A percentile compares a stretch with the other conserved stretches of the same genome.
Evolutionary conservation across 1,139 yeast genomes (phyloP).

Genomic region (Geotrichum carabidarum): DNA sequence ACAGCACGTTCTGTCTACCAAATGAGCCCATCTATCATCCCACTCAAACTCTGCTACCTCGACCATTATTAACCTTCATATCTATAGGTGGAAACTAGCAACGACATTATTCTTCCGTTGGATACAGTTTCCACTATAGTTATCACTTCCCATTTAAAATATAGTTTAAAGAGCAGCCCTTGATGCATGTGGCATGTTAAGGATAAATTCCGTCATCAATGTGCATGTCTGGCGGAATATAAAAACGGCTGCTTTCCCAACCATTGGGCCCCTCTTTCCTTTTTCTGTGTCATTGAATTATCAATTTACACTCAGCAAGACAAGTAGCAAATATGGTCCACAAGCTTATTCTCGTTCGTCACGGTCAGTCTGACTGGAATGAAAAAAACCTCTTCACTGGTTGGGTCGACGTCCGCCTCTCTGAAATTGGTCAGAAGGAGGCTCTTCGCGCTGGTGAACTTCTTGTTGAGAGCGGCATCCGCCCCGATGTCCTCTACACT

Average conservation of each 20-base stretch:
- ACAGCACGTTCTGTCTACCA: too few relatives aligned
- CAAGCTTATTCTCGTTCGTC: slow-evolving; percentile 50
- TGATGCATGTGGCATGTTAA: too few relatives aligned
- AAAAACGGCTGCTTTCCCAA: slow-evolving; percentile 5
- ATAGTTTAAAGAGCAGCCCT: too few relatives aligned
- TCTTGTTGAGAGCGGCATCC: slow-evolving; percentile 77
- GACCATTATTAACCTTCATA: too few relatives aligned
- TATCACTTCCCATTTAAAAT: too few relatives aligned
- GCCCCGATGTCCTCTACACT: slow-evolving; percentile 86
- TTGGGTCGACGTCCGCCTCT: slow-evolving; percentile 93
- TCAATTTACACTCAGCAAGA: too few relatives aligned
- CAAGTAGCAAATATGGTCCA: slow-evolving; percentile 24
- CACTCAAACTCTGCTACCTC: too few relatives aligned
- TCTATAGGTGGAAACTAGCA: too few relatives aligned
- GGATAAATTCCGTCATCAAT: too few relatives aligned
- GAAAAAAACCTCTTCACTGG: slow-evolving; percentile 98
- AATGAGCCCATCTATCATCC: too few relatives aligned
- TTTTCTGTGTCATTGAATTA: background rate
- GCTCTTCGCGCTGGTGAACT: slow-evolving; percentile 93
- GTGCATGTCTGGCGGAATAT: background rate
- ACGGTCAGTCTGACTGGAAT: slow-evolving; percentile 99
- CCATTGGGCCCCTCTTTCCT: background rate
- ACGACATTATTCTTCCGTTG: too few relatives aligned
- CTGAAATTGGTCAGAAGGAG: slow-evolving; percentile 81
- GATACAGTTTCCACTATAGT: too few relatives aligned